Percentiles rank a stretch among this genome's conserved stretches.
Conservation (phyloP, 2,329 filamentous ascomycete genomes). For the Alternaria sp. region DNA sequence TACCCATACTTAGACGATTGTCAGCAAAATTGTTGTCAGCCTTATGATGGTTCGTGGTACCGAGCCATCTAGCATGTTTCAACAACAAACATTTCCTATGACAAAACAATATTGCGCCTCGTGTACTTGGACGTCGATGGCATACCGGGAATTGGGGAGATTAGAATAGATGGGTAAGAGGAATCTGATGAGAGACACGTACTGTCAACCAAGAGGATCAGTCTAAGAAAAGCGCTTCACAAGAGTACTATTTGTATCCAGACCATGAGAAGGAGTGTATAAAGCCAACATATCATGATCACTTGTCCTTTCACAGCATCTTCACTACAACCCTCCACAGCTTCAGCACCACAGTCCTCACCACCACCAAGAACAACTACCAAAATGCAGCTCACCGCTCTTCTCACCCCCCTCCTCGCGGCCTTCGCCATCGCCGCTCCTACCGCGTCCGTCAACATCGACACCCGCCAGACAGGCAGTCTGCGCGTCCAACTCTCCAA, state of each 20-base stretch:
- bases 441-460: background rate
- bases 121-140: background rate
- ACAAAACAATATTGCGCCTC: background rate
- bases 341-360: background rate
- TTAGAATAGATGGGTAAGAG: background rate
- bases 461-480: conserved; percentile 8
- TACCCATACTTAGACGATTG: background rate
- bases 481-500: conserved; percentile 23
- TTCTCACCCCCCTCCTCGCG: conserved; percentile 24
- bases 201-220: background rate
- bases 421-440: conserved; percentile 17
- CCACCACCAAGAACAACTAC: background rate
- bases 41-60: background rate
- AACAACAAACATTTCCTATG: background rate
- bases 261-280: background rate
- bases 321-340: background rate
- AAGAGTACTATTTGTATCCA: background rate
- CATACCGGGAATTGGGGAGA: accelerated
- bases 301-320: background rate
- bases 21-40: background rate
- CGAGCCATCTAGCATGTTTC: background rate
- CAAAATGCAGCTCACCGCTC: conserved; percentile 21
- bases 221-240: background rate
- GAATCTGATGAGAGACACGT: background rate
- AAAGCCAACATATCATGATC: background rate